Evolutionary conservation across 306 rosid genomes (phyloP).

Genomic region (Canavalia gladiata): DNA sequence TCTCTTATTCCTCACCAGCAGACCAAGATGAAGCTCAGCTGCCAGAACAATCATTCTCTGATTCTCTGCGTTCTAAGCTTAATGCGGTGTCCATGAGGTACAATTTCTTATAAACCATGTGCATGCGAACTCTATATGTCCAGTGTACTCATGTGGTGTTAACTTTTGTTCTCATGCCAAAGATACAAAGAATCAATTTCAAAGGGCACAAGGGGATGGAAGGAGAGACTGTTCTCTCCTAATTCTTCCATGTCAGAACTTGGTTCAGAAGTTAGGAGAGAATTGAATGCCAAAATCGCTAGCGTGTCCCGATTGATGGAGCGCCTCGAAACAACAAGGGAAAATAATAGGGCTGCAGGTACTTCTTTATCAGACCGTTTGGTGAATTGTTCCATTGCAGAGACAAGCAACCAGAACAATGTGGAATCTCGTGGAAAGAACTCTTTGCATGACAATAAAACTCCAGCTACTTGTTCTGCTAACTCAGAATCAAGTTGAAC

Average conservation of each 20-base stretch:
- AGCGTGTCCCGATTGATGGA: constrained; percentile 75
- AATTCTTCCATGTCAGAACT: constrained; percentile 69
- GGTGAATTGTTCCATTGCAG: constrained; percentile 46
- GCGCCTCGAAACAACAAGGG: constrained; percentile 71
- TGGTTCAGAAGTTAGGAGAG: constrained; percentile 75
- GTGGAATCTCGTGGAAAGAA: constrained; percentile 52
- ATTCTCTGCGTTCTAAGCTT: constrained; percentile 73
- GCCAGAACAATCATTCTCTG: constrained; percentile 87
- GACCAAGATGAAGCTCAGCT: constrained; percentile 73
- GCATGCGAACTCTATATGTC: neutral
- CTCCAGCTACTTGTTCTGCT: constrained; percentile 57
- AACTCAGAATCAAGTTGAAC: constrained; percentile 54
- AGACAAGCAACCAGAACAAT: constrained; percentile 54
- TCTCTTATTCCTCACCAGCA: constrained; percentile 55
- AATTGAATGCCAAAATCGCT: constrained; percentile 80
- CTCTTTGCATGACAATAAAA: constrained; percentile 43
- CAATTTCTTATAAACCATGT: constrained; percentile 6
- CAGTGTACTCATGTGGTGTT: constrained; percentile 17
- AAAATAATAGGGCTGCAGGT: constrained; percentile 46
- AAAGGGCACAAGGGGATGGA: constrained; percentile 86
- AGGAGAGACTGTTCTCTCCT: constrained; percentile 83
- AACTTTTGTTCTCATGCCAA: constrained; percentile 21
- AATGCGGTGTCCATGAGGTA: constrained; percentile 79
- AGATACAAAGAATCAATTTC: constrained; percentile 87
- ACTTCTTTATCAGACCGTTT: constrained; percentile 51